Percentiles rank a stretch among this genome's conserved stretches.
Evolutionary conservation across 805 yeast species (phyloP).

Genomic region (Spathaspora sp.): DNA sequence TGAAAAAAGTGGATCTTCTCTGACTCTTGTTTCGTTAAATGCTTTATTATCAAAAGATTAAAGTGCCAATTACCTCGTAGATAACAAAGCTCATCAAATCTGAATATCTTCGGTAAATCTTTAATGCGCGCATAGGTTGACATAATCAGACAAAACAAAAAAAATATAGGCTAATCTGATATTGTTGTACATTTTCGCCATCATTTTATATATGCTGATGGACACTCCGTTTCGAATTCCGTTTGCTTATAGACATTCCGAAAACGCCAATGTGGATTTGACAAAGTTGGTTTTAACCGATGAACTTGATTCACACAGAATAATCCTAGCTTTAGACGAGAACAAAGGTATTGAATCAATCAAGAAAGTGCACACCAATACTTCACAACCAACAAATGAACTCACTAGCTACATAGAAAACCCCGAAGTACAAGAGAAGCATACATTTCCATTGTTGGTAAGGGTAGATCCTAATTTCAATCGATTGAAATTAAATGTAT

Average conservation of each 20-base stretch:
- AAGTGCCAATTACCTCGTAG: too few relatives aligned
- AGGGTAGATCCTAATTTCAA: slow-evolving; percentile 18
- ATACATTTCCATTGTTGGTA: slow-evolving; percentile 27
- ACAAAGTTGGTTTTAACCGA: slow-evolving; percentile 18
- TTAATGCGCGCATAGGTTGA: neutral
- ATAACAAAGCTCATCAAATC: too few relatives aligned
- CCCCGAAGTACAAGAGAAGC: slow-evolving; percentile 4
- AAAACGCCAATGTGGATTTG: slow-evolving; percentile 1
- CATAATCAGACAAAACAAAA: neutral
- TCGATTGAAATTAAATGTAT: slow-evolving; percentile 26
- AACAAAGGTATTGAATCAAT: slow-evolving; percentile 18
- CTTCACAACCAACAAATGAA: slow-evolving; percentile 11
- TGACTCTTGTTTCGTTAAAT: too few relatives aligned
- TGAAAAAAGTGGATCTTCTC: too few relatives aligned
- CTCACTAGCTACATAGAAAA: slow-evolving; percentile 26
- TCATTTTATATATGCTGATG: slow-evolving; percentile 1
- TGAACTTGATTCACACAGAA: slow-evolving; percentile 20
- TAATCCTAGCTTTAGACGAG: slow-evolving; percentile 17
- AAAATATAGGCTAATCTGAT: neutral
- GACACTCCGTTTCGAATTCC: slow-evolving; percentile 1
- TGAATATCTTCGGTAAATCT: neutral
- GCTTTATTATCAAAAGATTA: too few relatives aligned
- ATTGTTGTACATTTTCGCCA: neutral
- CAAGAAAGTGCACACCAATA: slow-evolving; percentile 11
- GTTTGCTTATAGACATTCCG: slow-evolving; percentile 6